Conservation (phyloP, 495 filamentous ascomycete species). For the Schizothecium vesticola region DNA sequence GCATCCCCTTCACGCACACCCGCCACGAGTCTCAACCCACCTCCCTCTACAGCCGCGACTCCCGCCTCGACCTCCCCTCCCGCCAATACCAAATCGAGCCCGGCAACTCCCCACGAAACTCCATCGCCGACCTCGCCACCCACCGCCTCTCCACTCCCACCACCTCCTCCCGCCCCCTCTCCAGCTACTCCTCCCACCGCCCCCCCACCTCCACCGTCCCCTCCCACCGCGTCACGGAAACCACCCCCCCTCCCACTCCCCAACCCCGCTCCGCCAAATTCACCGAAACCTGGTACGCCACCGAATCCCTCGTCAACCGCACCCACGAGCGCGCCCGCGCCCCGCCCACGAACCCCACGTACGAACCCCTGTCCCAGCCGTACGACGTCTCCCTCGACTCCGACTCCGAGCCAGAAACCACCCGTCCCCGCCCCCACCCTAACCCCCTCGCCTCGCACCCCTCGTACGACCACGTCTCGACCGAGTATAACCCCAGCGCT, state of each 20-base stretch:
- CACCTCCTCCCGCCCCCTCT: constrained; percentile 27
- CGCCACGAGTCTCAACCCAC: constrained; percentile 53
- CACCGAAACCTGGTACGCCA: constrained; percentile 54
- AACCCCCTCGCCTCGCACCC: constrained; percentile 26
- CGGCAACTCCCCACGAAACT: constrained; percentile 43
- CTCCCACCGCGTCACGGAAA: constrained; percentile 13
- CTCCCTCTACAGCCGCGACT: constrained; percentile 40
- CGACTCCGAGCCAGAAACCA: constrained; percentile 1
- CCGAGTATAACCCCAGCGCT: constrained; percentile 7
- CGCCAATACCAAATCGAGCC: constrained; percentile 46
- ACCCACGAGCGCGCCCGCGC: constrained; percentile 41
- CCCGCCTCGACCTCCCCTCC: constrained; percentile 46
- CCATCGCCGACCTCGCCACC: constrained; percentile 31
- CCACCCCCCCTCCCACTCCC: constrained; percentile 28
- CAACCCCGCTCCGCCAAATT: constrained; percentile 55
- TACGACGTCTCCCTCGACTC: constrained; percentile 36
- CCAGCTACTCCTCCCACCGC: constrained; percentile 8
- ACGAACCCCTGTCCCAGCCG: constrained; percentile 43
- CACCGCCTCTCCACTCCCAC: constrained; percentile 45
- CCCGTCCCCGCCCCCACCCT: constrained; percentile 42
- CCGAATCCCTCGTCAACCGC: constrained; percentile 49
- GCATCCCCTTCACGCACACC: constrained; percentile 72
- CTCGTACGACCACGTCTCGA: not conserved
- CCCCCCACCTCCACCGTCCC: constrained; percentile 17
- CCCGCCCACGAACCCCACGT: constrained; percentile 33